These are phyloP conservation scores for Phlyctochytrium arcticum DNA, from an alignment of 192 early-diverging fungal species.

Conservation along the genomic window DNA sequence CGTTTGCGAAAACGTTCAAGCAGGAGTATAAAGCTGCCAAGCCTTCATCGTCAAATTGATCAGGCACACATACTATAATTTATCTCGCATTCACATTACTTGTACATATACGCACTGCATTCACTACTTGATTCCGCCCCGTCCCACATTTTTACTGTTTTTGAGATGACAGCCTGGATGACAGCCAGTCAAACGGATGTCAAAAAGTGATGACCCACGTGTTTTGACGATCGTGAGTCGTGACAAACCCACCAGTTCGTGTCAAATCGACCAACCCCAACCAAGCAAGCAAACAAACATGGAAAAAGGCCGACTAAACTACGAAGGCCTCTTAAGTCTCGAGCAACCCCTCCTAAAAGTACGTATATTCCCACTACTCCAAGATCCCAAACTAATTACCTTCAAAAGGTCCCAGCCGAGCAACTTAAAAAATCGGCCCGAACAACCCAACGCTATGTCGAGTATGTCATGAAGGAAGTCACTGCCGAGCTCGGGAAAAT, in stretches of 20 bases:
- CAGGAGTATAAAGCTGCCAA: conserved; percentile 43
- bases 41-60: no score
- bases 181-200: background rate
- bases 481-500: conserved; percentile 21
- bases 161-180: no score
- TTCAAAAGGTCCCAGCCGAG: conserved; percentile 73
- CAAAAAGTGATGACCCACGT: background rate
- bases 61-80: no score
- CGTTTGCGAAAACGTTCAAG: conserved; percentile 64
- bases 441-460: conserved; percentile 72
- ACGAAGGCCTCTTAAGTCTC: conserved; percentile 71
- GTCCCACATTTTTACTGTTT: no score
- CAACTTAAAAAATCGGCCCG: conserved; percentile 74
- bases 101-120: no score
- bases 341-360: conserved; percentile 96
- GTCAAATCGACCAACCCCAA: no score
- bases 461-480: conserved; percentile 66
- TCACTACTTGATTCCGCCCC: no score
- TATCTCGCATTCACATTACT: no score
- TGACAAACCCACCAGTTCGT: no score
- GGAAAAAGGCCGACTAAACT: conserved; percentile 30
- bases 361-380: background rate
- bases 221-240: background rate
- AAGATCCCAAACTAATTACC: background rate
- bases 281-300: no score